These are phyloP conservation scores for Scytalidium sp. DNA, from an alignment of 2,329 filamentous ascomycete genomes.

Conservation along the genomic window DNA sequence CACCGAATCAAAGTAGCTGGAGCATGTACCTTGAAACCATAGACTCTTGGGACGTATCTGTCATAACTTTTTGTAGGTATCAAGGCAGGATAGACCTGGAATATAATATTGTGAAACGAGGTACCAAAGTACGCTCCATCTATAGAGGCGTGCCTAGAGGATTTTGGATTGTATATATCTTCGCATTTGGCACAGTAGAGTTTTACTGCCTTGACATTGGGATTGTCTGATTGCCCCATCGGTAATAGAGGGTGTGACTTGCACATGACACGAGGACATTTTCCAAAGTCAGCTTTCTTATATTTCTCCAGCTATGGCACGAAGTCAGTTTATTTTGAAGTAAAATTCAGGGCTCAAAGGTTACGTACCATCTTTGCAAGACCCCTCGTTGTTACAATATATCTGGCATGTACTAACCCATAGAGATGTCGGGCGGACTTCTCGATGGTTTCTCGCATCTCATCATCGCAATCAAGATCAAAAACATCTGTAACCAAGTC, in stretches of 20 bases:
- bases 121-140: slow-evolving; percentile 98
- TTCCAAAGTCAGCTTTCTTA: slow-evolving; percentile 96
- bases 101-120: slow-evolving; percentile 98
- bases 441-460: slow-evolving; percentile 97
- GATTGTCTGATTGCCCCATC: slow-evolving; percentile 88
- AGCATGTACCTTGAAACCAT: slow-evolving; percentile 94
- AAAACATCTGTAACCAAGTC: slow-evolving; percentile 98
- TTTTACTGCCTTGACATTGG: slow-evolving; percentile 87
- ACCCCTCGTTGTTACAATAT: slow-evolving; percentile 93
- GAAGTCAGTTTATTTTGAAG: slow-evolving; percentile 13
- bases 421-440: slow-evolving; percentile 96
- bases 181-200: slow-evolving; percentile 97
- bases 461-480: slow-evolving; percentile 97
- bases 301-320: slow-evolving; percentile 85
- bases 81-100: slow-evolving; percentile 93
- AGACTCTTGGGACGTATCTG: slow-evolving; percentile 86
- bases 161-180: slow-evolving; percentile 98
- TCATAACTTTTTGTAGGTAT: slow-evolving; percentile 82
- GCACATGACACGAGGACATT: slow-evolving; percentile 95
- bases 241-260: slow-evolving; percentile 89
- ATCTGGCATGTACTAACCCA: slow-evolving; percentile 91
- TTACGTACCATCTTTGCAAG: slow-evolving; percentile 86
- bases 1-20: slow-evolving; percentile 84
- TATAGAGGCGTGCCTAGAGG: slow-evolving; percentile 88
- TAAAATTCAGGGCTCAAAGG: background rate